phyloP scores from a whole-genome alignment of 2,329 filamentous ascomycete species.

The Chalara sp. region DNA sequence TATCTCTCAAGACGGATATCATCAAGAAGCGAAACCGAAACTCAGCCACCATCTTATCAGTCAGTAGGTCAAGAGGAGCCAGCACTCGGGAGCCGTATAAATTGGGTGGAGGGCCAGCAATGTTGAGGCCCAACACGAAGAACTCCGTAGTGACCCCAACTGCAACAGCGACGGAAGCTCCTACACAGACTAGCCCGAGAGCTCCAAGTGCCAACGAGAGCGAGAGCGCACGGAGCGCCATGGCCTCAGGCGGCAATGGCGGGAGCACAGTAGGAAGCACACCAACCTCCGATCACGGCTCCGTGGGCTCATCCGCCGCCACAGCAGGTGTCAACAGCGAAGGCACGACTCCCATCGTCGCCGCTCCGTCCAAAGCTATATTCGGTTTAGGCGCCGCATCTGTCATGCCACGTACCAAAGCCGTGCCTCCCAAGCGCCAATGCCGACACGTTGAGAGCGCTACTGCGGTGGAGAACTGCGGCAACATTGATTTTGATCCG shows the following conservation, averaged over 20 bases:
- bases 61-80: constrained; percentile 37
- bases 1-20: constrained; percentile 94
- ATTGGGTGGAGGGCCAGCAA: constrained; percentile 33
- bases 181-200: constrained; percentile 51
- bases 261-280: constrained; percentile 58
- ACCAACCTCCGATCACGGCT: constrained; percentile 52
- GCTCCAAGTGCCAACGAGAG: constrained; percentile 46
- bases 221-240: constrained; percentile 47
- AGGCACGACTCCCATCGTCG: constrained; percentile 81
- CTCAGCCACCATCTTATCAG: constrained; percentile 58
- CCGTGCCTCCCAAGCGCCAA: constrained; percentile 70
- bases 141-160: constrained; percentile 53
- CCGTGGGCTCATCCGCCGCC: constrained; percentile 36
- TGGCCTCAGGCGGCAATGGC: constrained; percentile 36
- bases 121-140: constrained; percentile 50
- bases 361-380: constrained; percentile 73
- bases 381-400: constrained; percentile 52
- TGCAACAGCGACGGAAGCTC: constrained; percentile 33
- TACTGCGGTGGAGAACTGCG: constrained; percentile 40
- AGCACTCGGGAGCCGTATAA: constrained; percentile 60
- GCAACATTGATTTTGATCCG: constrained; percentile 64
- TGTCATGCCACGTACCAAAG: constrained; percentile 40
- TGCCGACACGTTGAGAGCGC: constrained; percentile 73
- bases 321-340: constrained; percentile 33
- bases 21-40: constrained; percentile 94